Base-by-base conservation (phyloP, 805 yeast species). In the Maudiozyma bulderi region DNA sequence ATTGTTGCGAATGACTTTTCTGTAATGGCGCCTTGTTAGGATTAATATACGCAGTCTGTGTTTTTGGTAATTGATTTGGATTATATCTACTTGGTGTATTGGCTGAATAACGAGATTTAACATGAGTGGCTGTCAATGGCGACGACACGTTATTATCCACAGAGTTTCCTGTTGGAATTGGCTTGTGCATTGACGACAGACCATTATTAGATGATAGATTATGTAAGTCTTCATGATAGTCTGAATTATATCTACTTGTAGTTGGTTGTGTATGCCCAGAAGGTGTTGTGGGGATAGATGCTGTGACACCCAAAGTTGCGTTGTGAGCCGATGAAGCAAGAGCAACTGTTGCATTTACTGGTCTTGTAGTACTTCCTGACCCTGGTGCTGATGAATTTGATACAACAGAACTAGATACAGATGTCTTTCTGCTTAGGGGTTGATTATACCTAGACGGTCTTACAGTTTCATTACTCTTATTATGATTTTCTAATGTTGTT, bases 381-480 rank as follows among this genome's bases (percentile, higher is more conserved):
- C 26, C 26, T 3, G 38, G 38, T n/a, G 14, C 38, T 13, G 38
- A 35, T 3, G 38, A 13, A 38, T 8, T 38, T 9, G 40, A 38
- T 20, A 28, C 40, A 6, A 38, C 40, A 3, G 40, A 15, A 35
- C 38, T 35, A 13, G 38, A 35, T 13, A 35, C 38, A 4, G 38
- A 35, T n/a, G 40, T 5, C 29, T 38, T 38, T 15, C 40, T 14
- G 15, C 40, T 49, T 13, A 60, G 49, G 29, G 47, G 52, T n/a
- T 65, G 65, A 43, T 62, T 60, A 46, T 63, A 63, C 33, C 67
- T 50, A 3, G 65, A 60, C 2, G 56, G 59, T 50, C 63, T 54
- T 2, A 47, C 29, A 1, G 46, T 44, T 37, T 50, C 51, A 6
- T 15, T 14, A 13, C 13, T 37, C 6, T 11, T 26, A 14, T 35